phyloP scores from a whole-genome alignment of 768 basidiomycete genomes.

The Russula sp. region DNA sequence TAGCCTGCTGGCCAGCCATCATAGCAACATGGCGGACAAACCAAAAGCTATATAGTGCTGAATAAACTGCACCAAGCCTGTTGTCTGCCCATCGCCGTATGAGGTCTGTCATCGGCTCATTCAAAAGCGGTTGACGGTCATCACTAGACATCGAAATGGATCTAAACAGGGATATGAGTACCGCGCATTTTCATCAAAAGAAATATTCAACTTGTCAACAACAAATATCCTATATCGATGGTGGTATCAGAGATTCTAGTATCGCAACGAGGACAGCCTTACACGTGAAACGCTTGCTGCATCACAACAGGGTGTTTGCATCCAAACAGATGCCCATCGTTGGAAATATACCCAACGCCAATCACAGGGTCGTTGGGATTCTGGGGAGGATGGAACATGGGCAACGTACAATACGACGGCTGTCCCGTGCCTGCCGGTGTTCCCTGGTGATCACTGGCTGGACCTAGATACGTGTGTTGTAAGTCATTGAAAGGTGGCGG shows the following conservation, averaged over 20 bases:
- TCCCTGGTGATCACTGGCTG: constrained; percentile 43
- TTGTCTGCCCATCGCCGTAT: no score
- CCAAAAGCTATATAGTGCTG: no score
- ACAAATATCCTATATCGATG: constrained; percentile 37
- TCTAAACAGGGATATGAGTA: constrained; percentile 27
- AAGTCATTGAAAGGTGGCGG: neutral
- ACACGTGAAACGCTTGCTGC: constrained; percentile 57
- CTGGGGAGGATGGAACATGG: constrained; percentile 42
- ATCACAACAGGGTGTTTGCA: constrained; percentile 49
- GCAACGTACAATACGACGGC: constrained; percentile 48
- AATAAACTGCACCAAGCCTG: no score
- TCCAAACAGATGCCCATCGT: constrained; percentile 47
- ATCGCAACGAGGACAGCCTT: constrained; percentile 20
- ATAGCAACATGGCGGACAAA: no score
- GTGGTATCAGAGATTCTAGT: neutral
- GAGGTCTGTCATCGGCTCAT: no score
- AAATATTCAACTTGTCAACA: constrained; percentile 40
- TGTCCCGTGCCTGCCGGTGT: constrained; percentile 27
- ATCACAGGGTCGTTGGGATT: constrained; percentile 26
- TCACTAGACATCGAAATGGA: no score
- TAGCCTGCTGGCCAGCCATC: no score
- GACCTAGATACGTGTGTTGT: constrained; percentile 29
- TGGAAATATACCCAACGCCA: constrained; percentile 42
- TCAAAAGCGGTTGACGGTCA: no score
- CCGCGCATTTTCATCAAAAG: neutral